phyloP scores from a whole-genome alignment of 169 alveolate genomes.

The Plasmodium gallinaceum region DNA sequence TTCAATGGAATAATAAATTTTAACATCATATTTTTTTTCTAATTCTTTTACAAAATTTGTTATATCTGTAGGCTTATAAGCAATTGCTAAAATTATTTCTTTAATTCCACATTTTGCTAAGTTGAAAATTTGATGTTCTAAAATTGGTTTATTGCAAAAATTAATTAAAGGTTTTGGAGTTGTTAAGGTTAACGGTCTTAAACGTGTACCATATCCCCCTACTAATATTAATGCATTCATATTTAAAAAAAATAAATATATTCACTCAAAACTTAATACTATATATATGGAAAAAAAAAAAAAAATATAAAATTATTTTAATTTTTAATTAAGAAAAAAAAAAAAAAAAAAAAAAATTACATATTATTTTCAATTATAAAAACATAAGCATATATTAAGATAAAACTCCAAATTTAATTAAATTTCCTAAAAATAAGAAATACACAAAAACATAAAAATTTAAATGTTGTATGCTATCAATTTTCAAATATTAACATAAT shows the following conservation, averaged over 20 bases:
- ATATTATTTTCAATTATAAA: not conserved
- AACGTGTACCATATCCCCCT: slow-evolving; percentile 99
- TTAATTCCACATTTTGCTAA: slow-evolving; percentile 86
- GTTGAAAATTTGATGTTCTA: slow-evolving; percentile 89
- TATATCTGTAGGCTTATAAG: slow-evolving; percentile 89
- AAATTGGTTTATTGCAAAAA: slow-evolving; percentile 96
- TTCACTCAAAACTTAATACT: not conserved
- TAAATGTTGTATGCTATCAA: too few relatives aligned
- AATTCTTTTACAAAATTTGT: slow-evolving; percentile 84
- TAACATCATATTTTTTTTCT: slow-evolving; percentile 90
- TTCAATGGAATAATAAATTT: slow-evolving; percentile 94
- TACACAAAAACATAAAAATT: too few relatives aligned
- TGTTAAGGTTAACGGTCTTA: slow-evolving; percentile 97
- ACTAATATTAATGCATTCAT: slow-evolving; percentile 98
- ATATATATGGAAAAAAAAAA: not conserved
- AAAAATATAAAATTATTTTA: not conserved
- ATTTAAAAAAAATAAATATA: slow-evolving; percentile 9
- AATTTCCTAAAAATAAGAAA: too few relatives aligned
- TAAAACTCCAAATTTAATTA: too few relatives aligned
- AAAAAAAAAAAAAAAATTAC: not conserved
- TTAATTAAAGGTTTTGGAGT: slow-evolving; percentile 97
- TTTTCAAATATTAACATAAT: too few relatives aligned
- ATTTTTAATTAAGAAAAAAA: too few relatives aligned
- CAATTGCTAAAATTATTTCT: slow-evolving; percentile 93
- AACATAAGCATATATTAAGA: too few relatives aligned